Percentiles rank a stretch among this genome's conserved stretches.
phyloP scores from a whole-genome alignment of 1,284 basidiomycete species.

The Neonothopanus nambi region DNA sequence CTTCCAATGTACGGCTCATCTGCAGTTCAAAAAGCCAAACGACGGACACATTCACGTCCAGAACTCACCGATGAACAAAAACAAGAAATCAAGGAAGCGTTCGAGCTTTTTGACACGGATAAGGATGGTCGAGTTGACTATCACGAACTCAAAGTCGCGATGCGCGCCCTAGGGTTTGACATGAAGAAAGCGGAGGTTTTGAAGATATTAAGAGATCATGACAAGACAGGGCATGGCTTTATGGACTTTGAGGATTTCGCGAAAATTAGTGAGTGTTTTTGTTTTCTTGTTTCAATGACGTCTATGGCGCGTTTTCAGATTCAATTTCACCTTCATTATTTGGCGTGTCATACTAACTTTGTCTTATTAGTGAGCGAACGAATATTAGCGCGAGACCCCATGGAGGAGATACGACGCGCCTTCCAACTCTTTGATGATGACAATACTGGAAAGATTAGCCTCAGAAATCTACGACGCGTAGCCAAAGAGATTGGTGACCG shows the following conservation, averaged over 20 bases:
- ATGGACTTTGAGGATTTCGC: conserved; percentile 96
- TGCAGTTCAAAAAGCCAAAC: conserved; percentile 72
- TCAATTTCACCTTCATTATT: neutral
- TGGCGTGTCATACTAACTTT: conserved; percentile 15
- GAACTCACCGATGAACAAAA: conserved; percentile 94
- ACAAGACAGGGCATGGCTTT: conserved; percentile 86
- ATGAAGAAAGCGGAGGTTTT: conserved; percentile 98
- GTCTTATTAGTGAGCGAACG: conserved; percentile 82
- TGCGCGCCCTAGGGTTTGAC: conserved; percentile 97
- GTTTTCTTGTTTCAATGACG: conserved; percentile 1
- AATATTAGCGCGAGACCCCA: conserved; percentile 91
- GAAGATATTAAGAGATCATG: conserved; percentile 91
- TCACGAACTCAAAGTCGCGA: conserved; percentile 98
- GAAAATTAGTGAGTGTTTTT: conserved; percentile 82
- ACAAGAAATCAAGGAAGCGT: conserved; percentile 98
- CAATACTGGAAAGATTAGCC: conserved; percentile 90
- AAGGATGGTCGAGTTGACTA: conserved; percentile 98
- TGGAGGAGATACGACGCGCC: conserved; percentile 94
- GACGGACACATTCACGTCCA: conserved; percentile 69
- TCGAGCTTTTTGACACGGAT: conserved; percentile 98
- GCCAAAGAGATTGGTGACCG: conserved; percentile 97
- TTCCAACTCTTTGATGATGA: conserved; percentile 98
- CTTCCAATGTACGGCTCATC: conserved; percentile 66
- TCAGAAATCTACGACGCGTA: conserved; percentile 90
- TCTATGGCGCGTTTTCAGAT: neutral